Evolutionary conservation across 176 grass and related monocot species (phyloP), one percentile per base, ranked within the genome.

Genomic region (Oryza rufipogon): DNA sequence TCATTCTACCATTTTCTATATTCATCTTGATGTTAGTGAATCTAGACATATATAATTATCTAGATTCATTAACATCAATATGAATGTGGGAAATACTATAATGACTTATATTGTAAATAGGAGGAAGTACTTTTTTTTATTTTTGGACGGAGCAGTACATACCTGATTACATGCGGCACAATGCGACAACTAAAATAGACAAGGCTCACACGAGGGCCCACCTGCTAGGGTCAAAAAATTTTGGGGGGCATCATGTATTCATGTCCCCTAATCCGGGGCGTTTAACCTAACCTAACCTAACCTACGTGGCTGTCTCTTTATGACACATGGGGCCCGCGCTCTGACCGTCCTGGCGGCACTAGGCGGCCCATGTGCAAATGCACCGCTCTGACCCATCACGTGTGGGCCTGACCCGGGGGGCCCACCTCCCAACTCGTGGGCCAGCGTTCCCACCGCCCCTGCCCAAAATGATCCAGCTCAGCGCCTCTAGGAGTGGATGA

Each of bases 221-320:
- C 12, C 7, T 44, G 12, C 0, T 38, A 64, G 76, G n/a, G 38
- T 60, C 56, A 60, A 9, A 60, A n/a, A n/a, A 19, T 17, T 17
- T 22, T 12, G 51, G 11, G 12, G 12, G 47, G 8, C 42, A 44
- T 9, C 22, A 30, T 30, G 28, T 30, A 30, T 30, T 30, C 30
- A 56, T 46, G 48, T 61, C 65, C 78, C 71, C 71, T 47, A 81
- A 81, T 75, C 78, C 78, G 46, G 34, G 34, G 71, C 63, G 45
- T 67, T 34, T 28, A 0, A 56, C 51, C 51, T 47, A 48, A 19
- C 51, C 51, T 47, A 48, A 19, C 15, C 33, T 19, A 67, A 66
- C 19, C 0, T 83, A 36, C 4, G 39, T 19, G 45, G 45, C 52
- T 75, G 77, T 74, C 77, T 60, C 70, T 80, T 87, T 56, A 60